Evolutionary conservation across 192 early-diverging fungal genomes (phyloP).

Genomic region (Phlyctochytrium bullatum): DNA sequence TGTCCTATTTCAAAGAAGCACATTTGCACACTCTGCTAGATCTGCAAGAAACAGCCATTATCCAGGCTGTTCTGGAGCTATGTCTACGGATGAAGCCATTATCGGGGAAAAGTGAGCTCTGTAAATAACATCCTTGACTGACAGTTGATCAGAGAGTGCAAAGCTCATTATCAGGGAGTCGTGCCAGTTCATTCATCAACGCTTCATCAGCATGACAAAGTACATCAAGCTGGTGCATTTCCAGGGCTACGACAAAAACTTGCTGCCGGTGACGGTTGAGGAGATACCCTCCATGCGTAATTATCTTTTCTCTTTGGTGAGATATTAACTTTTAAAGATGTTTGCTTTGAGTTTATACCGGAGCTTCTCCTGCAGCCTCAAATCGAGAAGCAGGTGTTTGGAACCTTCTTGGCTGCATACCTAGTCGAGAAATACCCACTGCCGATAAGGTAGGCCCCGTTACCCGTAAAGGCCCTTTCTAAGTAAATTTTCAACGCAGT

Average conservation of each 20-base stretch:
- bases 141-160: no score
- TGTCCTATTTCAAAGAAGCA: slow-evolving; percentile 10
- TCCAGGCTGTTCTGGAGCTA: slow-evolving; percentile 21
- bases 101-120: no score
- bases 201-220: slow-evolving; percentile 29
- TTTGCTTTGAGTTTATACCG: slow-evolving; percentile 39
- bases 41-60: slow-evolving; percentile 25
- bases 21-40: slow-evolving; percentile 26
- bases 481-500: not conserved
- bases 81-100: slow-evolving; percentile 1
- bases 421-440: slow-evolving; percentile 53
- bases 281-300: slow-evolving; percentile 41
- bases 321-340: slow-evolving; percentile 20
- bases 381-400: slow-evolving; percentile 49
- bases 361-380: slow-evolving; percentile 40
- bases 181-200: slow-evolving; percentile 33
- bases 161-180: not conserved
- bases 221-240: slow-evolving; percentile 33
- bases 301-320: not conserved
- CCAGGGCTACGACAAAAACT: slow-evolving; percentile 25
- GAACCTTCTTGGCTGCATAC: slow-evolving; percentile 37
- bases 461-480: not conserved
- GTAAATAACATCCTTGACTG: no score
- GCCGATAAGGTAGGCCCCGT: slow-evolving; percentile 41
- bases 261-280: slow-evolving; percentile 24